phyloP scores from a whole-genome alignment of 768 basidiomycete species.

The Dictyophora rubrovolvata region DNA sequence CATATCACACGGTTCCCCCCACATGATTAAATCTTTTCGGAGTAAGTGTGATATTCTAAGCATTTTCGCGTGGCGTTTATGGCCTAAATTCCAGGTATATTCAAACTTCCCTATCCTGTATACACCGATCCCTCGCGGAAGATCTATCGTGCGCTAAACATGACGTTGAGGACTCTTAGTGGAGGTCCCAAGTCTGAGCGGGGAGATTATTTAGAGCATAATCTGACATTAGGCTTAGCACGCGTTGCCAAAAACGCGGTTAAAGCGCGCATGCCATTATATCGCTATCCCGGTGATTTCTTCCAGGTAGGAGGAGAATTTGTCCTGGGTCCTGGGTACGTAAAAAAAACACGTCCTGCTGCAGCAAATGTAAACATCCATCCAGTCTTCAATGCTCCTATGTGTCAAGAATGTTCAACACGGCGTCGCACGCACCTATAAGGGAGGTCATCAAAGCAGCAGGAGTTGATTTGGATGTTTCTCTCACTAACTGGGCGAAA shows the following conservation, averaged over 20 bases:
- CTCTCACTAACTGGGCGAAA: constrained; percentile 23
- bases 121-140: constrained; percentile 70
- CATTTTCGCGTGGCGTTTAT: not conserved
- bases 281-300: constrained; percentile 69
- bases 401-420: constrained; percentile 77
- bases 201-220: constrained; percentile 56
- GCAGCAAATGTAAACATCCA: not conserved
- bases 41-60: constrained; percentile 27
- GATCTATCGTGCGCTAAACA: constrained; percentile 67
- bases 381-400: constrained; percentile 54
- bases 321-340: constrained; percentile 54
- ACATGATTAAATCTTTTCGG: constrained; percentile 67
- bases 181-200: constrained; percentile 32
- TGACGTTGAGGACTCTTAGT: constrained; percentile 43
- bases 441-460: constrained; percentile 56
- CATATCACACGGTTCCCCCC: constrained; percentile 69
- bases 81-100: constrained; percentile 36
- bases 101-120: constrained; percentile 58
- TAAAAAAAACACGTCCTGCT: constrained; percentile 2
- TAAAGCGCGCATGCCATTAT: constrained; percentile 68
- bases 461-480: constrained; percentile 24
- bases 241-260: constrained; percentile 64
- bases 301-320: constrained; percentile 88
- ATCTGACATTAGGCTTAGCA: constrained; percentile 56
- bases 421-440: constrained; percentile 68